phyloP scores from a whole-genome alignment of 2,329 filamentous ascomycete species.

The Penicillium vulpinum region DNA sequence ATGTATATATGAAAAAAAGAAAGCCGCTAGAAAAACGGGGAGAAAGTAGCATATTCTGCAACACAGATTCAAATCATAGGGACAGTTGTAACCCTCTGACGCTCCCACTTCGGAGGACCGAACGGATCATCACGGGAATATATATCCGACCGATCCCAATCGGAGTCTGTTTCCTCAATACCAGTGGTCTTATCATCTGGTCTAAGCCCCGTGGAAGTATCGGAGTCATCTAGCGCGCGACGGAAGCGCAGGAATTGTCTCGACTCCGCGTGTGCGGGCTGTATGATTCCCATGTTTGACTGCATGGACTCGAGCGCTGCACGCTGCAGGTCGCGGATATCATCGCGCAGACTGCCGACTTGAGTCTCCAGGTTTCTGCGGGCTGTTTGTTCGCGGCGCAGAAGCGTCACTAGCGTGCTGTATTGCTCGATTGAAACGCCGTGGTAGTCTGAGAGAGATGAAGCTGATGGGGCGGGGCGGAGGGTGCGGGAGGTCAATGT shows the following conservation, averaged over 20 bases:
- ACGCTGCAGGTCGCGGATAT: conserved; percentile 39
- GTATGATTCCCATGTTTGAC: conserved; percentile 28
- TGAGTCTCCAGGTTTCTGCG: conserved; percentile 48
- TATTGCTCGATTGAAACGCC: conserved; percentile 50
- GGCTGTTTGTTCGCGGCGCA: conserved; percentile 49
- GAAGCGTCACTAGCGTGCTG: conserved; percentile 47
- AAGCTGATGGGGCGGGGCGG: conserved; percentile 32
- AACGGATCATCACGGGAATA: conserved; percentile 24
- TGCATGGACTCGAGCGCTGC: conserved; percentile 34
- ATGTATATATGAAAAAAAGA: background rate
- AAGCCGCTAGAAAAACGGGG: conserved; percentile 26
- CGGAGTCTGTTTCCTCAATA: conserved; percentile 28
- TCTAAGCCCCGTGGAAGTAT: conserved; percentile 16
- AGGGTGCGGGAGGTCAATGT: conserved; percentile 29
- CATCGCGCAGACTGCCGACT: conserved; percentile 43
- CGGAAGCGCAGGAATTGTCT: conserved; percentile 34
- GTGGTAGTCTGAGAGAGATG: conserved; percentile 33
- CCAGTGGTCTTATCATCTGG: conserved; percentile 13
- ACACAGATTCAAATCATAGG: conserved; percentile 31
- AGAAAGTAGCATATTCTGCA: background rate
- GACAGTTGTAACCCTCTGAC: conserved; percentile 26
- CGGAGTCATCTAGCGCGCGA: conserved; percentile 24
- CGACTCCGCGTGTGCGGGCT: conserved; percentile 36
- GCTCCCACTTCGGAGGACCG: conserved; percentile 29
- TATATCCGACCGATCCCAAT: conserved; percentile 23